Evolutionary conservation across 441 rosid genomes (phyloP), one percentile per base, ranked within the genome.

Genomic region (Erysimum cheiri): DNA sequence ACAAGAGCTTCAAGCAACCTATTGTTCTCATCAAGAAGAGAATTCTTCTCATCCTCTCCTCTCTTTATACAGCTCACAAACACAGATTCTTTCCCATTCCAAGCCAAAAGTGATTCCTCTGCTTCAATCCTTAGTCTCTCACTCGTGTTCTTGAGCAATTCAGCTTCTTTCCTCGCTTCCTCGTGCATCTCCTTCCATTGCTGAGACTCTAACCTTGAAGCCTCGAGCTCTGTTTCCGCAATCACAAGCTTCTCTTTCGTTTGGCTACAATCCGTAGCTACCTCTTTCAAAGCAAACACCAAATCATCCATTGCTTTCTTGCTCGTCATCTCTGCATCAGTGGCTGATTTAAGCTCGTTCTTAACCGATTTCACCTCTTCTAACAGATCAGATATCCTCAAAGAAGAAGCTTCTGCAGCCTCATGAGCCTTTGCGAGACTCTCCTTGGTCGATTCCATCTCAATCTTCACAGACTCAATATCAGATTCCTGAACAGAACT

Each of bases 231-330:
- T n/a, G 76, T 72, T 40, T 80, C 75, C 0, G 80, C 71, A 17
- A 19, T 22, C 37, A 40, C 12, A 19, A 86, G 89, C 61, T 85
- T 87, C 79, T 87, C 83, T 49, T 85, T 94, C 2, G 79, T 64
- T 61, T 82, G 80, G 48, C 68, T 74, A 10, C 80, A 76, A 48
- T 91, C 91, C 1, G 86, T 78, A 8, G 83, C 92, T 0, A 94
- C 98, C 79, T 94, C 98, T 70, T 80, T 84, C 50, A 94, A 77
- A 2, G 88, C 98, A 7, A 85, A 40, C 1, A 90, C 98, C 46
- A 94, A 72, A 78, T 82, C 97, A 64, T 94, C 98, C 93, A 91
- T 79, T 6, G 96, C 98, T 77, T 83, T 88, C 84, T 84, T 85
- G 85, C 83, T 84, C 32, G 86, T 88, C 72, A 80, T 87, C 65